phyloP scores from a whole-genome alignment of 2,329 filamentous ascomycete genomes.

The Microascus cirrosus region DNA sequence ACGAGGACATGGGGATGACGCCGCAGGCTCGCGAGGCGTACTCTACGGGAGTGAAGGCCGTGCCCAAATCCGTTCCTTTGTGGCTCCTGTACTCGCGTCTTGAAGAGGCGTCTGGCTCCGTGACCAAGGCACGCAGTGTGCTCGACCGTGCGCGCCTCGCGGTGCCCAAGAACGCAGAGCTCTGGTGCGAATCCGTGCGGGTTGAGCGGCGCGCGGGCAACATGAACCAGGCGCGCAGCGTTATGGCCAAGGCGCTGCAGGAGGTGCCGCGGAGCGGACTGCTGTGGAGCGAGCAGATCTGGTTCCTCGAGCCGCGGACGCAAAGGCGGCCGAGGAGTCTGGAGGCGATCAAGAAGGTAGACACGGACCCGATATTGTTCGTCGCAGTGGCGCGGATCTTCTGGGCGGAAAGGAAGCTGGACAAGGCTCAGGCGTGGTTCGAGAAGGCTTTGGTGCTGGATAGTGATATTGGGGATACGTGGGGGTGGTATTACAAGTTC shows the following conservation, averaged over 20 bases:
- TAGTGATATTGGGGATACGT: constrained; percentile 78
- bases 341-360: constrained; percentile 94
- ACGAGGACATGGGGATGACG: constrained; percentile 69
- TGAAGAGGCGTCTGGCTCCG: constrained; percentile 72
- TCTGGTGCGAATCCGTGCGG: constrained; percentile 91
- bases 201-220: constrained; percentile 85
- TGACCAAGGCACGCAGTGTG: constrained; percentile 87
- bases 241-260: constrained; percentile 89
- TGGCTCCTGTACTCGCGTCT: constrained; percentile 85
- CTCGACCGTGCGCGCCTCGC: constrained; percentile 85
- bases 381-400: constrained; percentile 91
- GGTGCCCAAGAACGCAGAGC: constrained; percentile 69
- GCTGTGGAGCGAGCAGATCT: constrained; percentile 90
- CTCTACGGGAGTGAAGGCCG: constrained; percentile 75
- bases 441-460: constrained; percentile 88
- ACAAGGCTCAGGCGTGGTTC: constrained; percentile 95
- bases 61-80: constrained; percentile 70
- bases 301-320: constrained; percentile 82
- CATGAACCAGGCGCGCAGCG: constrained; percentile 68
- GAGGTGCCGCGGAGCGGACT: constrained; percentile 81
- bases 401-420: constrained; percentile 84
- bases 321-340: constrained; percentile 85
- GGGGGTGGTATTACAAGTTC: constrained; percentile 98
- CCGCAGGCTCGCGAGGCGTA: constrained; percentile 86
- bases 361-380: constrained; percentile 82